Base-by-base conservation (phyloP, 352 stramenopile species). In the Elongisporangium senticosum region DNA sequence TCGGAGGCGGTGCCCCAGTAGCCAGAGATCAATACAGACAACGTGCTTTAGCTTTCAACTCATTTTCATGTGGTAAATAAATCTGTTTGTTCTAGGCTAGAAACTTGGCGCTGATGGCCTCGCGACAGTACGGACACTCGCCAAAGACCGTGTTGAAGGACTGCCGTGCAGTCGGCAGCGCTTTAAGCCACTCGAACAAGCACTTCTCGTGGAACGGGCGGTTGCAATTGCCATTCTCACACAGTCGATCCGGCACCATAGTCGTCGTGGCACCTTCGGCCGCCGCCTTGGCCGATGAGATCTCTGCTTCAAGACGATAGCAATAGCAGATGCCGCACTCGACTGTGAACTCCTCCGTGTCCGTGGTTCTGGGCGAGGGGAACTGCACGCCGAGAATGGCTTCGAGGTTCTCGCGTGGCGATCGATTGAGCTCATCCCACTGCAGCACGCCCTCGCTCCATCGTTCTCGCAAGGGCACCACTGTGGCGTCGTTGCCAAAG, bases 311-410 rank as follows among this genome's bases (percentile, higher is more conserved):
- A 11, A 89, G 63, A 0, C 83, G 79, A 53, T 95, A 95, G 60
- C 70, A 84, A 62, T 96, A 96, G 69, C 89, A 96, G 61, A 96
- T 96, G 40, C 89, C 89, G 51, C 89, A 96, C 64, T 97, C 89
- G 17, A 87, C 57, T 3, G 78, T 78, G 60, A 95, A 94, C 48
- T 92, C 78, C 5, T 93, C 78, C 0, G 59, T 50, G 24, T 74
- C 73, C 10, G 68, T 71, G 10, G 67, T 73, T 51, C 62, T 73
- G 3, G 79, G 83, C 5, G 75, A 84, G 39, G 86, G 86, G 56
- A 95, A 75, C 51, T 64, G 65, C 3, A 95, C 48, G 15, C 74
- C 67, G 13, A 95, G 62, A 13, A 91, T 62, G 0, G 58, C 20
- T 49, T 87, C 77, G n/a, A 95, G 64, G 63, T 95, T 95, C 53